A percentile compares a stretch with the other conserved stretches of the same genome.
Evolutionary conservation across 306 rosid species (phyloP).

Genomic region (Casuarina glauca): DNA sequence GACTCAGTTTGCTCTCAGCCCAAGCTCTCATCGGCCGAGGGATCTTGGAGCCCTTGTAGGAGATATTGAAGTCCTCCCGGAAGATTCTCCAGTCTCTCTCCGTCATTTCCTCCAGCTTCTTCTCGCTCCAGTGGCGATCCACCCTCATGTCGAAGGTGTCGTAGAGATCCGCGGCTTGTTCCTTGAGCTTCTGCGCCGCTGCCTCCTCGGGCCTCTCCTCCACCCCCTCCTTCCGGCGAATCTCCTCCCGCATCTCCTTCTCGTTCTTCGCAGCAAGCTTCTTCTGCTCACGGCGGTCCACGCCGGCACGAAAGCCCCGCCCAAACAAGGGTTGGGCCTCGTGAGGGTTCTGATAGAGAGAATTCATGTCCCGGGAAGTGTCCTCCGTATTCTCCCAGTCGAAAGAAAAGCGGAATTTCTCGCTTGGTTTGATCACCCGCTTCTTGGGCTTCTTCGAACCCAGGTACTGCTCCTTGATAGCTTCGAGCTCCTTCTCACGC

Average conservation of each 20-base stretch:
- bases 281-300: conserved; percentile 94
- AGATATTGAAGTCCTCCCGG: conserved; percentile 80
- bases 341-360: conserved; percentile 81
- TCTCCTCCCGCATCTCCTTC: conserved; percentile 76
- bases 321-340: conserved; percentile 88
- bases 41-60: conserved; percentile 79
- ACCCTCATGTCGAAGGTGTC: conserved; percentile 86
- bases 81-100: conserved; percentile 93
- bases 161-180: conserved; percentile 75
- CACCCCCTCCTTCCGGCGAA: conserved; percentile 65
- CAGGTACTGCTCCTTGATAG: conserved; percentile 82
- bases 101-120: conserved; percentile 84
- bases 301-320: conserved; percentile 83
- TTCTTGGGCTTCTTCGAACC: conserved; percentile 90
- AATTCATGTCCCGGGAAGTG: conserved; percentile 84
- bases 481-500: conserved; percentile 70
- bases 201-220: conserved; percentile 92
- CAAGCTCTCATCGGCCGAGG: conserved; percentile 89
- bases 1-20: conserved; percentile 67
- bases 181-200: conserved; percentile 75
- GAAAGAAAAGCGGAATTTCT: conserved; percentile 87
- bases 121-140: conserved; percentile 93
- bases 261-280: conserved; percentile 88
- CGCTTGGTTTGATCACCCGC: conserved; percentile 87
- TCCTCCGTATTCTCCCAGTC: conserved; percentile 95